Base-by-base conservation (phyloP, 129 eudicot genomes). In the Artemisia tridentata region DNA sequence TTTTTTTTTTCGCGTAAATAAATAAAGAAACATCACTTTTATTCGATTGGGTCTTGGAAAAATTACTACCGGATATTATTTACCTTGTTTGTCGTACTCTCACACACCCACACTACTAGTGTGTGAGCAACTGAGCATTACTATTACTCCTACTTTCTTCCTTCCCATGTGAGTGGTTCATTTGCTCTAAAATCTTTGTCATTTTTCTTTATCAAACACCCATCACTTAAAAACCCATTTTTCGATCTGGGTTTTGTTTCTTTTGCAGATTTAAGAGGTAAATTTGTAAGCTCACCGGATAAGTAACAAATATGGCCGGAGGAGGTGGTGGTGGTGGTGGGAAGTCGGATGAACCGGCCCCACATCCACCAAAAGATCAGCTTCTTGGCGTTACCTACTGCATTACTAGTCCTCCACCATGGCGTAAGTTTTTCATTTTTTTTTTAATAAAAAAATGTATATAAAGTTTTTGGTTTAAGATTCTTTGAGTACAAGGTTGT, bases 361-460 rank as follows among this genome's bases (percentile, higher is more conserved):
- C 97, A 20, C 97, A 91, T 82, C 96, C 92, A 76, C 96, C 97
- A 11, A 91, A 88, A 80, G 92, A 85, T 88, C 96, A 88, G 87
- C 88, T 91, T 5, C 92, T 90, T 50, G 86, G 88, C 80, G 97
- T 91, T 38, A 80, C 96, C 41, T 91, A 86, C 85, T 91, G 97
- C 90, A 88, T 91, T 78, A 88, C 92, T 10, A 91, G 97, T 61
- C 97, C 97, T 66, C 97, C 97, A 9, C 92, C 92, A 58, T 91
- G 97, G 97, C 96, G 97, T 91, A 21, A 83, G 86, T 85, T 56
- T 69, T 82, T 14, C 29, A 12, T 63, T 11, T 23, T 51, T 49
- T 34, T 51, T 66, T 68, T 27, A 48, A 50, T 61, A 15, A 61
- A 53, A 56, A 27, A 34, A 11, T 57, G 45, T 62, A 10, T 55